Conservation (phyloP, 345 rosid species). For the Barbarea vulgaris region DNA sequence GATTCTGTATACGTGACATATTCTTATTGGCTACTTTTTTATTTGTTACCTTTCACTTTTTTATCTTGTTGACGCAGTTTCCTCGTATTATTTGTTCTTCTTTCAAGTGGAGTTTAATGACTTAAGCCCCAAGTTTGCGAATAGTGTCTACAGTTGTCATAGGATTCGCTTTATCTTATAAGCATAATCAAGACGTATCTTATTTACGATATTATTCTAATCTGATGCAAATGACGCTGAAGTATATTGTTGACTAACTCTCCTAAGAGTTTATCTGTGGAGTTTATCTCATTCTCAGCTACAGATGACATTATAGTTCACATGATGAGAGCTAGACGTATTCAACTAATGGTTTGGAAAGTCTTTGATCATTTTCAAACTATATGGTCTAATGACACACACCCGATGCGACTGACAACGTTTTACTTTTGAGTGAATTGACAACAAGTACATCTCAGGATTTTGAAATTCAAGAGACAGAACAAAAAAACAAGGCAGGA, state of each 20-base stretch:
- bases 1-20: conserved; percentile 6
- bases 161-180: conserved; percentile 28
- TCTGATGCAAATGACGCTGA: neutral
- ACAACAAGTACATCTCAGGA: neutral
- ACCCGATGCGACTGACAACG: neutral
- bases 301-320: neutral
- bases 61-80: conserved; percentile 27
- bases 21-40: neutral
- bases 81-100: conserved; percentile 8
- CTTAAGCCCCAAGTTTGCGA: conserved; percentile 25
- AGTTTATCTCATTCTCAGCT: neutral
- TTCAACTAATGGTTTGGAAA: neutral
- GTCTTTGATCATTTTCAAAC: neutral
- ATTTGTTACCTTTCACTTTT: conserved; percentile 5
- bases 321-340: conserved; percentile 11
- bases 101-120: conserved; percentile 5
- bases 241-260: neutral
- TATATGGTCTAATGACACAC: neutral
- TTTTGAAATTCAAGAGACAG: neutral
- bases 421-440: neutral
- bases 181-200: neutral
- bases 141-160: conserved; percentile 24
- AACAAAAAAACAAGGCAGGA: neutral
- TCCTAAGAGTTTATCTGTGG: neutral
- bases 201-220: neutral